Base-by-base conservation (phyloP, 768 basidiomycete species). In the Serpula lacrymans region DNA sequence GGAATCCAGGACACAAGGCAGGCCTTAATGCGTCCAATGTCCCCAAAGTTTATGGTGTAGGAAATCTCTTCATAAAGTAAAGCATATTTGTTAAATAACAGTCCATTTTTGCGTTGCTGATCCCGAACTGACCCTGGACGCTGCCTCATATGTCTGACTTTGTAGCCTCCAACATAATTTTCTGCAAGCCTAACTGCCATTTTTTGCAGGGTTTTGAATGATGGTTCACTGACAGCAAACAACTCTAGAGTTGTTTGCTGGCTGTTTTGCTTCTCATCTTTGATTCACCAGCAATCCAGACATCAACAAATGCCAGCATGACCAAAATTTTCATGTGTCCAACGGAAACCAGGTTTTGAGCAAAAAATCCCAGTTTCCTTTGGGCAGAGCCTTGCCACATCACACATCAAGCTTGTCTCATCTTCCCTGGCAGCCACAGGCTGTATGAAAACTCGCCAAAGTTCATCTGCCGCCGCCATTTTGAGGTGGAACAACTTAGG, bases 1-100 rank as follows among this genome's bases (percentile, higher is more conserved):
- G 34, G 37, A 1, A 60, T 57, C 58, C 63, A 65, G 1, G 41
- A 23, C 1, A 47, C 18, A 10, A 64, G 54, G 2, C 39, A 49
- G 0, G 37, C 50, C 29, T 67, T 59, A 1, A 65, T 39, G 0
- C 49, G 49, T 0, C 61, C 58, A 31, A 68, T 63, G 25, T 67
- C 64, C 0, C 64, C 56, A 1, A 7, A 7, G 22, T 65, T 67
- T 55, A 66, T 62, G 0, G 55, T 53, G 44, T 62, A 54, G 0
- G 52, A 49, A 1, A 69, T 37, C 32, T 73, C 71, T 26, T 69
- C 62, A 39, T 75, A 74, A 0, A 72, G 56, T 1, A 70, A 31
- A 7, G 65, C 51, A 20, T 68, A 64, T 21, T 65, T 45, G 10
- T 69, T 52, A 2, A 47, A 21, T 0, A 69, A 40, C 7, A 65